Base-by-base conservation (phyloP, 768 basidiomycete species). In the Leccinum olivaceopallidum region DNA sequence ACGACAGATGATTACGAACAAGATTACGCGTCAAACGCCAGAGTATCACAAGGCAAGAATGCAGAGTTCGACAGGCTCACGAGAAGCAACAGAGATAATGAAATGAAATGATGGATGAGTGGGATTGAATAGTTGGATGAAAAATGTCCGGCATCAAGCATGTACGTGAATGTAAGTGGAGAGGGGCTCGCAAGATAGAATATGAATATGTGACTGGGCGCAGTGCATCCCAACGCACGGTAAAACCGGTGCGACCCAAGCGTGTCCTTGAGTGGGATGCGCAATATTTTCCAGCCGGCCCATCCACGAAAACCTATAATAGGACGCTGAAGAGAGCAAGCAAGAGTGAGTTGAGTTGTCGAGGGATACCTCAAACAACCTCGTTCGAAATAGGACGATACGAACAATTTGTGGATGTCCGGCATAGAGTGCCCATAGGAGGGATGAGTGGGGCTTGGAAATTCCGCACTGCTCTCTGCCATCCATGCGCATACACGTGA, bases 401-500 rank as follows among this genome's bases (percentile, higher is more conserved):
- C 47, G 28, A 50, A 58, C 48, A 48, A 57, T 44, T 48, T 47
- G 42, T 53, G 26, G 54, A 55, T 37, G 30, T 36, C 26, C 30
- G 1, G 57, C 36, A 16, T 32, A 42, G 28, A 52, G 56, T 58
- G 63, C 51, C 20, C 57, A 26, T 53, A 62, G 61, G 65, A 63
- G 63, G 13, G 59, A 49, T 28, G 59, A 60, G 56, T 44, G 55
- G 53, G 32, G 36, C 44, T 42, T 59, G 48, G 22, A 13, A 47
- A 59, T 58, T 54, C 60, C 58, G 49, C 53, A 60, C 48, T 42
- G 24, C 48, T 50, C 60, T 53, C 60, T 53, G 57, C 28, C n/a
- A 18, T 24, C 52, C 34, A 37, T 7, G n/a, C 49, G 16, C 47
- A 51, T 44, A 47, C 58, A 60, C 37, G 48, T 24, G 8, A 10